These are phyloP conservation scores for Colletotrichum tropicicola DNA, from an alignment of 2,329 filamentous ascomycete genomes.

Conservation along the genomic window DNA sequence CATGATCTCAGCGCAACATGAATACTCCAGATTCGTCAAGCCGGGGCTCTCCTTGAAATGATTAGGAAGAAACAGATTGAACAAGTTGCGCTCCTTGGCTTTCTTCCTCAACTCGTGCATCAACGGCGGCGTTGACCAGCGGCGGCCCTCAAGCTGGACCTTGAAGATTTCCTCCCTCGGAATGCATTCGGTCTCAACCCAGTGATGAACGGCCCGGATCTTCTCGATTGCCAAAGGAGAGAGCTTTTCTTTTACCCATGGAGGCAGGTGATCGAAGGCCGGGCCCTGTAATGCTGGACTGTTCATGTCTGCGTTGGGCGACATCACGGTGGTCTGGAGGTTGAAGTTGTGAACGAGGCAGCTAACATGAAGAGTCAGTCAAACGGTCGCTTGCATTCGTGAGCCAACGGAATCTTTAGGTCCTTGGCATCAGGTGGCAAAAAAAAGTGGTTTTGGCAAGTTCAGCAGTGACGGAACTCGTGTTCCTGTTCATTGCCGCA, in stretches of 20 bases:
- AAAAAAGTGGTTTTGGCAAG: no score
- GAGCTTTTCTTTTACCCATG: slow-evolving; percentile 37
- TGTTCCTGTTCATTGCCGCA: no score
- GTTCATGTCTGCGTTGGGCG: not conserved
- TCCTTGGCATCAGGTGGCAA: no score
- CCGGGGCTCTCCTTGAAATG: slow-evolving; percentile 96
- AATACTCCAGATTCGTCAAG: slow-evolving; percentile 95
- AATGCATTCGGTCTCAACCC: slow-evolving; percentile 52
- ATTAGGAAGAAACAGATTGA: slow-evolving; percentile 98
- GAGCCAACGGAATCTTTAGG: no score
- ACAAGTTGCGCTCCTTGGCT: slow-evolving; percentile 84
- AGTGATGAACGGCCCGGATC: slow-evolving; percentile 51
- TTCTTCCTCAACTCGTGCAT: slow-evolving; percentile 59
- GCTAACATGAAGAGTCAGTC: slow-evolving; percentile 39
- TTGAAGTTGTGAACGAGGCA: not conserved
- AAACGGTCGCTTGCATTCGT: no score
- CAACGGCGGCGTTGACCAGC: slow-evolving; percentile 49
- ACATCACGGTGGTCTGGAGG: not conserved
- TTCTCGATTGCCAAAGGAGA: slow-evolving; percentile 47
- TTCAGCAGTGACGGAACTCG: no score
- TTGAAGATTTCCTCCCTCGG: slow-evolving; percentile 52
- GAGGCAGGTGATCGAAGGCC: slow-evolving; percentile 38
- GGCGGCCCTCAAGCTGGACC: slow-evolving; percentile 42
- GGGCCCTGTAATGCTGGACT: slow-evolving; percentile 33
- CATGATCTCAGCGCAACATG: slow-evolving; percentile 96